Evolutionary conservation across 306 rosid species (phyloP).

Genomic region (Medicago ruthenica): DNA sequence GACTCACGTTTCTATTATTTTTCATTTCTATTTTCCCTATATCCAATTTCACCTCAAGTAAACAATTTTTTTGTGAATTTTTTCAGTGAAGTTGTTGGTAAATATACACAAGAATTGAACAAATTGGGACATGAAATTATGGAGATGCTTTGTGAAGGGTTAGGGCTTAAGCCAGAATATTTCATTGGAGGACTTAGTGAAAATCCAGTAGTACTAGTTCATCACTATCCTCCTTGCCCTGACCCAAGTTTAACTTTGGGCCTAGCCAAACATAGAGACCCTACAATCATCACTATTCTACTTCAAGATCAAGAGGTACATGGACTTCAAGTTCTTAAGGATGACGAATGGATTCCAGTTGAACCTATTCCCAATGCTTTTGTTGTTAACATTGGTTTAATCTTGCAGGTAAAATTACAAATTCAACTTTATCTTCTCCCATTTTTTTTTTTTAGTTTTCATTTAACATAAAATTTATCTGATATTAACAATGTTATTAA

Average conservation of each 20-base stretch:
- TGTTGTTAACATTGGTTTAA: conserved; percentile 58
- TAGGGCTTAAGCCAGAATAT: conserved; percentile 51
- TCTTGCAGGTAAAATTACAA: conserved; percentile 48
- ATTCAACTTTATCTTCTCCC: not conserved
- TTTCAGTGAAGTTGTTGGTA: conserved; percentile 22
- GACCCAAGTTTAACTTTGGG: conserved; percentile 78
- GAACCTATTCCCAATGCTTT: conserved; percentile 57
- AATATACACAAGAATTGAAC: conserved; percentile 46
- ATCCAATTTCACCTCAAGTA: not conserved
- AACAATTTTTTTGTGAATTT: no score
- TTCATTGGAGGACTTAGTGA: conserved; percentile 54
- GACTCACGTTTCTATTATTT: no score
- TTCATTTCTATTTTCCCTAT: not conserved
- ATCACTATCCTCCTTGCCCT: conserved; percentile 84
- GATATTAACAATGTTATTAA: not conserved
- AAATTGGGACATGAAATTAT: conserved; percentile 54
- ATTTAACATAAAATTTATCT: no score
- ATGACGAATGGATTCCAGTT: conserved; percentile 57
- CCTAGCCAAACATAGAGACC: conserved; percentile 63
- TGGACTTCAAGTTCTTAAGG: conserved; percentile 71
- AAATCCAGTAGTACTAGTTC: conserved; percentile 49
- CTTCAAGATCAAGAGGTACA: conserved; percentile 56
- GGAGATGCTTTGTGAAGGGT: conserved; percentile 64
- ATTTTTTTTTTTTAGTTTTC: no score
- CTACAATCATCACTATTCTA: conserved; percentile 63